A percentile compares a stretch with the other conserved stretches of the same genome.
These are phyloP conservation scores for Albophoma yamanashiensis DNA, from an alignment of 2,329 filamentous ascomycete genomes.

Conservation along the genomic window DNA sequence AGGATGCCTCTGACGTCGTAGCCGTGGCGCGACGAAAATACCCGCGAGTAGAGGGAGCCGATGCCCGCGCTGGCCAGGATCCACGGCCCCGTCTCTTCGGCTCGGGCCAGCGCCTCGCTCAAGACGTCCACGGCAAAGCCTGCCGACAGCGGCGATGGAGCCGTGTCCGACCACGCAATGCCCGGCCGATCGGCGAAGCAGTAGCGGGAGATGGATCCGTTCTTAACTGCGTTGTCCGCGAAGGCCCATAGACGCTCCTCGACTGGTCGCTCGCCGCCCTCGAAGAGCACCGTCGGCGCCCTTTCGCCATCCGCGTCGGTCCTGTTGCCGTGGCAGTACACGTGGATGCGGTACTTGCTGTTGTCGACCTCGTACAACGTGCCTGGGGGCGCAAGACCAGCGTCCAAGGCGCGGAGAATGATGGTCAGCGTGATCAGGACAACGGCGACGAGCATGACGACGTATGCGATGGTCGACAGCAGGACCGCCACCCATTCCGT, in stretches of 20 bases:
- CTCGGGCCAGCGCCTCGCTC: constrained; percentile 71
- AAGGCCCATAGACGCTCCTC: constrained; percentile 73
- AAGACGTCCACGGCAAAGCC: constrained; percentile 87
- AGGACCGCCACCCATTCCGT: constrained; percentile 78
- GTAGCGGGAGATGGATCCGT: constrained; percentile 76
- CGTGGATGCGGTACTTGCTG: constrained; percentile 75
- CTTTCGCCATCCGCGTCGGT: constrained; percentile 40
- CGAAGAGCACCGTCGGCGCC: constrained; percentile 73
- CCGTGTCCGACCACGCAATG: constrained; percentile 78
- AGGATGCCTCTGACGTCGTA: constrained; percentile 67
- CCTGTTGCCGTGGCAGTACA: constrained; percentile 69
- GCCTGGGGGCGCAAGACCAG: constrained; percentile 62
- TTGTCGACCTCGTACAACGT: constrained; percentile 71
- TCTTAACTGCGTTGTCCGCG: constrained; percentile 62
- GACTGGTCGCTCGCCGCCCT: constrained; percentile 70
- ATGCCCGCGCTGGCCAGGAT: constrained; percentile 78
- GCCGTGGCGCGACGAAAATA: constrained; percentile 79
- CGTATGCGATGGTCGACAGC: constrained; percentile 59
- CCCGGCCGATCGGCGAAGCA: constrained; percentile 95
- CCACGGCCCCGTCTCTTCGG: constrained; percentile 81
- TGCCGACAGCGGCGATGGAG: constrained; percentile 84
- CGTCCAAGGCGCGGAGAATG: constrained; percentile 69
- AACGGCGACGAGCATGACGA: constrained; percentile 55
- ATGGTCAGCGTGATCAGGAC: constrained; percentile 72
- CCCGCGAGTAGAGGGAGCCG: constrained; percentile 79